phyloP scores from a whole-genome alignment of 352 stramenopile genomes.

The Aphanomyces astaci region DNA sequence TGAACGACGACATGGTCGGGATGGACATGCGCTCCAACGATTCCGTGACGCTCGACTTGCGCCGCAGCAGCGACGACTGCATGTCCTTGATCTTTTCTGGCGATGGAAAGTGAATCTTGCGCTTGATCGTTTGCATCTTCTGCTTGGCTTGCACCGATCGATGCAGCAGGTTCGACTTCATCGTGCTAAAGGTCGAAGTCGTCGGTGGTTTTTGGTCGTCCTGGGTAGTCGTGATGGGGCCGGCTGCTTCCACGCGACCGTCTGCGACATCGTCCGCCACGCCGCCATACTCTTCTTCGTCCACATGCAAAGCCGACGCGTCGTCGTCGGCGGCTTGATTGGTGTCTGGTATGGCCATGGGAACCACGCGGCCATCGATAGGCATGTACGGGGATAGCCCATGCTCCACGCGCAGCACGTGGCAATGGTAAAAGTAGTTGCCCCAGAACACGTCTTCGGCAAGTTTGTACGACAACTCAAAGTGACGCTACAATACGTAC shows the following conservation, averaged over 20 bases:
- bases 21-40: conserved; percentile 4
- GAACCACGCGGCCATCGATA: no score
- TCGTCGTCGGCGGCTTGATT: neutral
- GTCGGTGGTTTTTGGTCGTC: neutral
- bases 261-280: neutral
- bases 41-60: conserved; percentile 1
- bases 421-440: conserved; percentile 23
- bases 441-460: conserved; percentile 22
- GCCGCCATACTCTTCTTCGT: neutral
- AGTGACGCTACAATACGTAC: conserved; percentile 17
- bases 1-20: neutral
- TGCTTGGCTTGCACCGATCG: conserved; percentile 3
- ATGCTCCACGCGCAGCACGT: conserved; percentile 13
- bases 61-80: neutral
- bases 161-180: conserved; percentile 5
- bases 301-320: neutral
- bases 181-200: neutral
- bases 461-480: conserved; percentile 10
- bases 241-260: neutral
- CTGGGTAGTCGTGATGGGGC: neutral
- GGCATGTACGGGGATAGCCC: conserved; percentile 16
- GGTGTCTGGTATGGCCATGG: neutral
- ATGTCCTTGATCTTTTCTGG: conserved; percentile 9
- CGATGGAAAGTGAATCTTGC: conserved; percentile 13
- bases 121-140: conserved; percentile 8